phyloP scores from a whole-genome alignment of 2,329 filamentous ascomycete species.

The Xylaria arbuscula region DNA sequence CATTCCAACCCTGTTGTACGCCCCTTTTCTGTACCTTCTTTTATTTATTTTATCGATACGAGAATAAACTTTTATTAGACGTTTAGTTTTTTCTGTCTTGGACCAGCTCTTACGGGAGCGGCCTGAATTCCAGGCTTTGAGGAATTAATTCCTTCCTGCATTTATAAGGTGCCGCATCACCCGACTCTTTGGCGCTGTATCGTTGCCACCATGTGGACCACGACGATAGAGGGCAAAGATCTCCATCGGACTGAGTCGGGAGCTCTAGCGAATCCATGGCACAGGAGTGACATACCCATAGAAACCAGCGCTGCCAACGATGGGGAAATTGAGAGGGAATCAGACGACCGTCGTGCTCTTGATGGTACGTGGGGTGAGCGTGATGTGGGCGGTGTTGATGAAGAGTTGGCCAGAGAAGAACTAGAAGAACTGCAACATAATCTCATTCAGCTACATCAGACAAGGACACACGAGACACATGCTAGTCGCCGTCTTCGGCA shows the following conservation, averaged over 20 bases:
- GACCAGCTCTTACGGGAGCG: neutral
- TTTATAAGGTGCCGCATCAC: neutral
- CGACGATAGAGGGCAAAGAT: conserved; percentile 48
- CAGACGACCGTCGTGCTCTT: conserved; percentile 20
- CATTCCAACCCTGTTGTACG: neutral
- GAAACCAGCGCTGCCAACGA: conserved; percentile 31
- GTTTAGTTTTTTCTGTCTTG: neutral
- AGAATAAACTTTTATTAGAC: neutral
- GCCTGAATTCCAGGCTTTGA: neutral
- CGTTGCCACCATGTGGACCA: conserved; percentile 49
- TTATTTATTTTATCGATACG: neutral
- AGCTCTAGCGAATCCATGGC: conserved; percentile 44
- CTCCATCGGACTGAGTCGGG: conserved; percentile 51
- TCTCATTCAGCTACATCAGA: conserved; percentile 51
- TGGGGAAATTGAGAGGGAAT: conserved; percentile 1
- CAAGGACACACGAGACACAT: conserved; percentile 52
- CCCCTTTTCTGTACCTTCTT: neutral
- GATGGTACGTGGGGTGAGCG: conserved; percentile 55
- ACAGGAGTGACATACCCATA: conserved; percentile 41
- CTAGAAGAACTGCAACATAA: conserved; percentile 52
- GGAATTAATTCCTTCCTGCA: neutral
- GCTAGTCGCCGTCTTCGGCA: conserved; percentile 41
- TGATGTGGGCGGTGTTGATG: conserved; percentile 51
- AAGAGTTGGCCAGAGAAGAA: conserved; percentile 51
- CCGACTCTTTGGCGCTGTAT: neutral